A percentile compares a stretch with the other conserved stretches of the same genome.
Conservation (phyloP, 2,329 filamentous ascomycete species). For the Coniochaeta hoffmannii region DNA sequence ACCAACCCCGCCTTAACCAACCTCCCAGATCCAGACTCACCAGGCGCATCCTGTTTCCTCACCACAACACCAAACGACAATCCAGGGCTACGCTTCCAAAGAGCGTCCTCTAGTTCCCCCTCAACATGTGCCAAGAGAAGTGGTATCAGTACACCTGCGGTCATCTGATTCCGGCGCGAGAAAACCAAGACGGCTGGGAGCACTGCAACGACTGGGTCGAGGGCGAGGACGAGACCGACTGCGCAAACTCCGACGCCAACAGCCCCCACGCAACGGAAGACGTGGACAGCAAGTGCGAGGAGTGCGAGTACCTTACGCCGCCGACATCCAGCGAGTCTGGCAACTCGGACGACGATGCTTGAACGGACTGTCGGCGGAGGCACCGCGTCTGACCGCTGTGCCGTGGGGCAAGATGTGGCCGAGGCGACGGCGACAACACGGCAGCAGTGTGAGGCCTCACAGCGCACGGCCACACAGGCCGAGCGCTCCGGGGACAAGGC, state of each 20-base stretch:
- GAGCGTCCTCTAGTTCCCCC: too few relatives aligned
- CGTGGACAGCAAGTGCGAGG: not conserved
- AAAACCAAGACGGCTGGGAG: not conserved
- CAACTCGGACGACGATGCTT: not conserved
- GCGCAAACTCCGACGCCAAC: not conserved
- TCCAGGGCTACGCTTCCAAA: too few relatives aligned
- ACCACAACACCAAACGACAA: too few relatives aligned
- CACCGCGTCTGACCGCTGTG: not conserved
- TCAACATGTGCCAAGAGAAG: not conserved
- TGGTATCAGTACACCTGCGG: not conserved
- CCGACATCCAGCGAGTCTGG: not conserved
- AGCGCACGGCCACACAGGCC: too few relatives aligned
- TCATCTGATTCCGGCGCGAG: not conserved
- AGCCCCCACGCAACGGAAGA: not conserved
- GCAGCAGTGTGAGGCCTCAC: too few relatives aligned
- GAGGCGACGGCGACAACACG: too few relatives aligned
- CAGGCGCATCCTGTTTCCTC: too few relatives aligned
- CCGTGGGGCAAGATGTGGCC: not conserved
- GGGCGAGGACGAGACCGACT: not conserved
- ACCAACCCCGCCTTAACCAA: too few relatives aligned
- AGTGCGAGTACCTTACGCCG: not conserved
- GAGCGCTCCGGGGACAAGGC: too few relatives aligned
- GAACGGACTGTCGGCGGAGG: not conserved
- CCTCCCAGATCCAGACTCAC: too few relatives aligned
- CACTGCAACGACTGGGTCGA: not conserved